Conservation (phyloP, 2,329 filamentous ascomycete genomes). For the Colletotrichum godetiae region DNA sequence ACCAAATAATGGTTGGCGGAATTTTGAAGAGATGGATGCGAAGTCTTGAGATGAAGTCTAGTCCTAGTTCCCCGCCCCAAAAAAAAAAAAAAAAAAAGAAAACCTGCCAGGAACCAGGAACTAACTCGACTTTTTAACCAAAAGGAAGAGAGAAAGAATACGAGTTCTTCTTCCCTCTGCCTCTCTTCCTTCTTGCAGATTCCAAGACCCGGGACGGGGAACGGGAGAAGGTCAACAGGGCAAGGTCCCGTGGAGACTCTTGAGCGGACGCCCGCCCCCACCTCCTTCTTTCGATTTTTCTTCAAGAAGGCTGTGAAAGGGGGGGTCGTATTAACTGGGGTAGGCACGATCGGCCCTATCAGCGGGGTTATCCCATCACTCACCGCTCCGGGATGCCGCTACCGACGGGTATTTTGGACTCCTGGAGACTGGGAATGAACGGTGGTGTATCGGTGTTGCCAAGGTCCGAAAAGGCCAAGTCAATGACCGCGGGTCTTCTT, state of each 20-base stretch:
- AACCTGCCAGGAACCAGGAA: slow-evolving; percentile 1
- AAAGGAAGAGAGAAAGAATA: not conserved
- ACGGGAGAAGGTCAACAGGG: slow-evolving; percentile 1
- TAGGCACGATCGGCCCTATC: slow-evolving; percentile 31
- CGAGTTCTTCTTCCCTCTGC: not conserved
- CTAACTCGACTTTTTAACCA: not conserved
- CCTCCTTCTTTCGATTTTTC: slow-evolving; percentile 4
- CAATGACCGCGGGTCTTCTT: not conserved
- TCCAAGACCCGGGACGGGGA: not conserved
- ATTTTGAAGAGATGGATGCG: not conserved
- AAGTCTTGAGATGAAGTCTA: not conserved
- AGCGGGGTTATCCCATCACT: slow-evolving; percentile 21
- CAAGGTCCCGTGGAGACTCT: slow-evolving; percentile 1
- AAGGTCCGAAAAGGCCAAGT: not conserved
- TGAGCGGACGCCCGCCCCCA: not conserved
- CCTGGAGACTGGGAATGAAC: too few relatives aligned
- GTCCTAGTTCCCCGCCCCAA: not conserved
- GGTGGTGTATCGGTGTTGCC: not conserved
- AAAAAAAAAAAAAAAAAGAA: not conserved
- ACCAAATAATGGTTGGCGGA: not conserved
- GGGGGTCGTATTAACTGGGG: slow-evolving; percentile 32
- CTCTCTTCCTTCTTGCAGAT: not conserved
- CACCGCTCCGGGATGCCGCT: slow-evolving; percentile 14
- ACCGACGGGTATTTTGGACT: not conserved
- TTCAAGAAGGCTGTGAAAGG: not conserved